phyloP scores from a whole-genome alignment of 441 rosid genomes.

The Theobroma grandiflorum region DNA sequence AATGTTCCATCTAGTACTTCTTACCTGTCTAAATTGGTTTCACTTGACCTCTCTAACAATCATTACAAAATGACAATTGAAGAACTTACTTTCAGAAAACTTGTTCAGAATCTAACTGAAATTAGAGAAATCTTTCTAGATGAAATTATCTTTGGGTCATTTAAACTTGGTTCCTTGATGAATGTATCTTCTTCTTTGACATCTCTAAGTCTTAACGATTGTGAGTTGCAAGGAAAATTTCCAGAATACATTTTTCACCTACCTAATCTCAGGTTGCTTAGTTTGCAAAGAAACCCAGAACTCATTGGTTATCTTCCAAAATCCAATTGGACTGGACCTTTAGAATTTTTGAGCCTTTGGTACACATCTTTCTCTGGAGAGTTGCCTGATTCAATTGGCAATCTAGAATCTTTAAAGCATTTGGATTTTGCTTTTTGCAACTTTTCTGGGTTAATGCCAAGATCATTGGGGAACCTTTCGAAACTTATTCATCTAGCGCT shows the following conservation, averaged over 20 bases:
- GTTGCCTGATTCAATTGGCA: conserved; percentile 25
- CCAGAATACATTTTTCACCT: conserved; percentile 31
- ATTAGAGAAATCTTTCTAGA: conserved; percentile 21
- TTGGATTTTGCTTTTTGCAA: background rate
- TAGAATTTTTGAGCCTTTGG: conserved; percentile 16
- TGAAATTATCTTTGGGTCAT: background rate
- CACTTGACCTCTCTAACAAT: conserved; percentile 21
- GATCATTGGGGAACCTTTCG: background rate
- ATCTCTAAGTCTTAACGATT: background rate
- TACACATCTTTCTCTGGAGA: background rate
- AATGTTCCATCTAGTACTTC: conserved; percentile 1
- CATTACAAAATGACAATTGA: background rate
- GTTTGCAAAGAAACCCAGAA: background rate
- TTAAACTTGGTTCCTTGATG: background rate
- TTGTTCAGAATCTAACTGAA: conserved; percentile 2
- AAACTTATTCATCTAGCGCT: background rate
- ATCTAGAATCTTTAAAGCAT: conserved; percentile 11
- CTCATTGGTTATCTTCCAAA: conserved; percentile 27
- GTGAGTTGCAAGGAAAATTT: conserved; percentile 23
- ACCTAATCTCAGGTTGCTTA: conserved; percentile 23
- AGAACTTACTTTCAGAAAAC: background rate
- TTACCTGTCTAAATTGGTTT: background rate
- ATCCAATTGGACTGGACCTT: conserved; percentile 32
- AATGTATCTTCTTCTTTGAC: conserved; percentile 23
- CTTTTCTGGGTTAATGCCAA: conserved; percentile 19